phyloP scores from a whole-genome alignment of 768 basidiomycete species.

The Macrolepiota albuminosa region DNA sequence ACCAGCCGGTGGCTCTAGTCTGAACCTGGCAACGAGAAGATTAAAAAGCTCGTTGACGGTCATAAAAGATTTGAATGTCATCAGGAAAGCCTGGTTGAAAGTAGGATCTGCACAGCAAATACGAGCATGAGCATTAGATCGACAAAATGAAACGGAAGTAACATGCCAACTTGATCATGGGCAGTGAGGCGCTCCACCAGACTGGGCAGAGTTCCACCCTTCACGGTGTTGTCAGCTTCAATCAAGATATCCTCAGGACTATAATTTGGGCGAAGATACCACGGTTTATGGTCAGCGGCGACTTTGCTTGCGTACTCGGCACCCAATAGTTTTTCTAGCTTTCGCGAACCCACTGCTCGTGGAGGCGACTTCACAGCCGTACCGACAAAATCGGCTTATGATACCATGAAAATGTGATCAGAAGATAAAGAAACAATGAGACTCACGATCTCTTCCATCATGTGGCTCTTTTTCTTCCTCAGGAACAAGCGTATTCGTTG shows the following conservation, averaged over 20 bases:
- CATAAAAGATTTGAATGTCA: conserved; percentile 96
- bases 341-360: conserved; percentile 37
- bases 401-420: neutral
- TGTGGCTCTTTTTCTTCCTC: conserved; percentile 8
- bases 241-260: conserved; percentile 77
- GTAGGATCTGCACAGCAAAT: conserved; percentile 39
- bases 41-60: conserved; percentile 79
- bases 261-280: conserved; percentile 85
- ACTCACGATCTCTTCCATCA: conserved; percentile 31
- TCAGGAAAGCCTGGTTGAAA: conserved; percentile 86
- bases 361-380: conserved; percentile 24
- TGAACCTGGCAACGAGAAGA: conserved; percentile 75
- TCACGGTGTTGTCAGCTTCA: conserved; percentile 78
- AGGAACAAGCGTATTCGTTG: conserved; percentile 4
- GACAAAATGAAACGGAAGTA: neutral
- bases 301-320: conserved; percentile 40
- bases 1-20: conserved; percentile 67
- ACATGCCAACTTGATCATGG: conserved; percentile 81
- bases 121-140: conserved; percentile 2
- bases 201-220: conserved; percentile 82
- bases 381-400: conserved; percentile 1
- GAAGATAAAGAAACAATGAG: conserved; percentile 4
- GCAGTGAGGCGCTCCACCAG: conserved; percentile 88
- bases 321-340: conserved; percentile 69
- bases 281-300: conserved; percentile 51